phyloP scores from a whole-genome alignment of 345 rosid species.

The Cardiospermum halicacabum region DNA sequence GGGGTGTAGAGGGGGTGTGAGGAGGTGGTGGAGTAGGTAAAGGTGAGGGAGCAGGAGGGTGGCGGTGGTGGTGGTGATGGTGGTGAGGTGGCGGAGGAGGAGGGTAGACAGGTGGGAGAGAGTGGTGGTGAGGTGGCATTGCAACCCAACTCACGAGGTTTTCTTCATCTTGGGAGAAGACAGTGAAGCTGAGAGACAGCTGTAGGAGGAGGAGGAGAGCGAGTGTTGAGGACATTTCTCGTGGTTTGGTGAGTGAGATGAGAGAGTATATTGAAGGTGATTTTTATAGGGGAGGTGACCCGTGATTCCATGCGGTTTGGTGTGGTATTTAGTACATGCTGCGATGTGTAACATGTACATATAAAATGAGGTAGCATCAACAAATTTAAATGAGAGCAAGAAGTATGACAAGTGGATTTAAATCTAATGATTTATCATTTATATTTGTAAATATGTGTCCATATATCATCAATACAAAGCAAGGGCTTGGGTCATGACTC shows the following conservation, averaged over 20 bases:
- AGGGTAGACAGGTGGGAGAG: slow-evolving; percentile 11
- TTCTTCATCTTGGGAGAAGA: slow-evolving; percentile 22
- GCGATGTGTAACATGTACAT: background rate
- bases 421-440: no score
- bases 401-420: background rate
- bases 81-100: slow-evolving; percentile 24
- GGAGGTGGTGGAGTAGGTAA: slow-evolving; percentile 2
- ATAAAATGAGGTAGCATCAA: background rate
- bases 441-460: no score
- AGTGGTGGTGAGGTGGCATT: slow-evolving; percentile 25
- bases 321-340: background rate
- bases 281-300: slow-evolving; percentile 32
- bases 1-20: slow-evolving; percentile 13
- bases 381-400: background rate
- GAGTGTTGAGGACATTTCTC: slow-evolving; percentile 36
- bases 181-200: slow-evolving; percentile 36
- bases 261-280: background rate
- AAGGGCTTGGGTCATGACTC: no score
- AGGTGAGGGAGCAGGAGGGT: slow-evolving; percentile 4
- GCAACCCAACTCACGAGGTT: slow-evolving; percentile 10
- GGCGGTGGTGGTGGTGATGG: slow-evolving; percentile 27
- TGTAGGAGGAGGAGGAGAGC: slow-evolving; percentile 13
- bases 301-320: slow-evolving; percentile 30
- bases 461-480: no score
- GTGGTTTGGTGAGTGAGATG: background rate